Conservation (phyloP, 805 yeast genomes). For the Hyphopichia homilentoma region DNA sequence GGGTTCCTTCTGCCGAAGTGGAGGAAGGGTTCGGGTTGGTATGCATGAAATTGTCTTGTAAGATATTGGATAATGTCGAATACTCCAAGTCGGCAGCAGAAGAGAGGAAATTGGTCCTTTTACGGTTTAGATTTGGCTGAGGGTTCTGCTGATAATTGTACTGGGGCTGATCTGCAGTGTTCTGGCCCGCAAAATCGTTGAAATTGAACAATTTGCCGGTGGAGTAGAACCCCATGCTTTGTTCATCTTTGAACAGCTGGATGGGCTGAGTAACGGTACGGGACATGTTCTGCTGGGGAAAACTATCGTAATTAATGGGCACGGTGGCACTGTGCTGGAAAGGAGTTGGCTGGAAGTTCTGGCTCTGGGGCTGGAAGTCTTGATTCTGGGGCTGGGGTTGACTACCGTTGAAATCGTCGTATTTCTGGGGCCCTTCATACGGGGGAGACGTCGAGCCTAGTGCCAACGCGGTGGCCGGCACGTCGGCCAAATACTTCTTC, state of each 20-base stretch:
- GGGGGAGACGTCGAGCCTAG: slow-evolving; percentile 6
- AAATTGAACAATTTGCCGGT: not conserved
- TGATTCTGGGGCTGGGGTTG: slow-evolving; percentile 5
- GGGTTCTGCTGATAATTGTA: slow-evolving; percentile 3
- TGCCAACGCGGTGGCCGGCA: slow-evolving; percentile 29
- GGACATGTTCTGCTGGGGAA: too few species aligned
- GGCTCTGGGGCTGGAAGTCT: not conserved
- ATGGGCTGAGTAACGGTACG: not conserved
- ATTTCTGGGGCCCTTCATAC: slow-evolving; percentile 1
- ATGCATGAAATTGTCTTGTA: slow-evolving; percentile 43
- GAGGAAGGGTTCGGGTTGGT: slow-evolving; percentile 14
- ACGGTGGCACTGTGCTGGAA: slow-evolving; percentile 11
- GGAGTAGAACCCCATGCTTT: not conserved
- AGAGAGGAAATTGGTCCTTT: slow-evolving; percentile 52
- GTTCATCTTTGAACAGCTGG: not conserved
- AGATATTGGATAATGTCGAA: slow-evolving; percentile 61
- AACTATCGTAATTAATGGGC: slow-evolving; percentile 1
- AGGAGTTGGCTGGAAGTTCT: slow-evolving; percentile 6
- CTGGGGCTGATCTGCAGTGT: not conserved
- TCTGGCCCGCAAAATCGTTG: slow-evolving; percentile 1
- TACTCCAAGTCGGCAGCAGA: slow-evolving; percentile 74
- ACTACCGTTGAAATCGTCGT: not conserved
- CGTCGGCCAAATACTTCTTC: slow-evolving; percentile 74
- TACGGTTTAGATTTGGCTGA: slow-evolving; percentile 7
- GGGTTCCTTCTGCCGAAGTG: slow-evolving; percentile 36